Percentiles rank a stretch among this genome's conserved stretches.
phyloP scores from a whole-genome alignment of 2,329 filamentous ascomycete genomes.

The Fusarium heterosporum region DNA sequence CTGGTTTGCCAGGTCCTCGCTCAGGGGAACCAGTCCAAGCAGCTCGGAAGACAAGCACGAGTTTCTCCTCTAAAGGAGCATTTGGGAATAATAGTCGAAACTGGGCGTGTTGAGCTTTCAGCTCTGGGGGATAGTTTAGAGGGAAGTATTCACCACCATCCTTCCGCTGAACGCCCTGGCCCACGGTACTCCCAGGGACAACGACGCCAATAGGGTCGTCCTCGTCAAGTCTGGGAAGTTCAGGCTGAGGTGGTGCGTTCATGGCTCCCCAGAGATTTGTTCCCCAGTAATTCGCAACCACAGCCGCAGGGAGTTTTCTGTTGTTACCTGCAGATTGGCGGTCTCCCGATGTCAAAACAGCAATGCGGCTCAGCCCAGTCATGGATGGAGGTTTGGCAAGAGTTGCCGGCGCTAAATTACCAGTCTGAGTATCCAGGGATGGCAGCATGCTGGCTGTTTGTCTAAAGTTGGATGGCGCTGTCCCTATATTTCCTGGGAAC shows the following conservation, averaged over 20 bases:
- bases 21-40: constrained; percentile 75
- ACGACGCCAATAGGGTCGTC: constrained; percentile 58
- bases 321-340: constrained; percentile 74
- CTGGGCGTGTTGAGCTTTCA: constrained; percentile 90
- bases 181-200: constrained; percentile 51
- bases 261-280: constrained; percentile 77
- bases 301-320: constrained; percentile 82
- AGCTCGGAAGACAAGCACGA: constrained; percentile 92
- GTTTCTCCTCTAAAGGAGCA: constrained; percentile 79
- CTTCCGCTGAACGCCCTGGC: constrained; percentile 49
- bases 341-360: constrained; percentile 84
- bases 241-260: constrained; percentile 47
- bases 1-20: constrained; percentile 56
- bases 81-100: constrained; percentile 92
- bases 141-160: constrained; percentile 70
- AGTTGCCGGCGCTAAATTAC: constrained; percentile 82
- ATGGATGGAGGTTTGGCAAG: constrained; percentile 84
- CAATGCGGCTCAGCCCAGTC: constrained; percentile 87
- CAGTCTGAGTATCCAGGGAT: constrained; percentile 61
- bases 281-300: constrained; percentile 95
- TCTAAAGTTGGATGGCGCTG: constrained; percentile 48
- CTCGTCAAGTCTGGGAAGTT: constrained; percentile 51
- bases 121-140: constrained; percentile 80
- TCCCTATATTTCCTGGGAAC: constrained; percentile 52
- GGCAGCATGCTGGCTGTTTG: constrained; percentile 50